Evolutionary conservation across 441 rosid genomes (phyloP).

Genomic region (Gossypium gossypioides): DNA sequence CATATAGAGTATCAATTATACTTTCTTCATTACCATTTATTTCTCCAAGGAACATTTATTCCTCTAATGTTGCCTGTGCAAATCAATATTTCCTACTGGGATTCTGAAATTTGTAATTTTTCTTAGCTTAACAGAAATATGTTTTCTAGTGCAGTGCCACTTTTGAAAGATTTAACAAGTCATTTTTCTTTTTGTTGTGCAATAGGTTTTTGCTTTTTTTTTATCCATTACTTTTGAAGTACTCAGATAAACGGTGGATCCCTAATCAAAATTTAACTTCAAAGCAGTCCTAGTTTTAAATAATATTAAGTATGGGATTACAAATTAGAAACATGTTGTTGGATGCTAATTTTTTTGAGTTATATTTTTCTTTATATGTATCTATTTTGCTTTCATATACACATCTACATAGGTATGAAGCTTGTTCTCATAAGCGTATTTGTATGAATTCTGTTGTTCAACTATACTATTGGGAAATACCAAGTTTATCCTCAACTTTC

Average conservation of each 20-base stretch:
- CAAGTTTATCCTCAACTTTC: neutral
- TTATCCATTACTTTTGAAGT: neutral
- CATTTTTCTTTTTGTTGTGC: slow-evolving; percentile 1
- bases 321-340: neutral
- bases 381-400: neutral
- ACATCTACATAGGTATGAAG: neutral
- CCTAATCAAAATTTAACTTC: neutral
- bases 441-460: neutral
- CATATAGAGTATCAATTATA: neutral
- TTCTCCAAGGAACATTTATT: neutral
- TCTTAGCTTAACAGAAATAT: neutral
- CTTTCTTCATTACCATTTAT: neutral
- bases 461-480: neutral
- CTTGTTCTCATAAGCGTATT: neutral
- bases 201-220: neutral
- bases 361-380: neutral
- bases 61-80: neutral
- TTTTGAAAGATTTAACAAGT: neutral
- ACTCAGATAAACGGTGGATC: neutral
- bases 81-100: neutral
- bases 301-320: neutral
- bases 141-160: neutral
- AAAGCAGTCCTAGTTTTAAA: neutral
- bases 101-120: neutral
- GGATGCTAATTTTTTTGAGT: neutral